Evolutionary conservation across 1,139 yeast species (phyloP).

Genomic region (Wickerhamomyces sp.): DNA sequence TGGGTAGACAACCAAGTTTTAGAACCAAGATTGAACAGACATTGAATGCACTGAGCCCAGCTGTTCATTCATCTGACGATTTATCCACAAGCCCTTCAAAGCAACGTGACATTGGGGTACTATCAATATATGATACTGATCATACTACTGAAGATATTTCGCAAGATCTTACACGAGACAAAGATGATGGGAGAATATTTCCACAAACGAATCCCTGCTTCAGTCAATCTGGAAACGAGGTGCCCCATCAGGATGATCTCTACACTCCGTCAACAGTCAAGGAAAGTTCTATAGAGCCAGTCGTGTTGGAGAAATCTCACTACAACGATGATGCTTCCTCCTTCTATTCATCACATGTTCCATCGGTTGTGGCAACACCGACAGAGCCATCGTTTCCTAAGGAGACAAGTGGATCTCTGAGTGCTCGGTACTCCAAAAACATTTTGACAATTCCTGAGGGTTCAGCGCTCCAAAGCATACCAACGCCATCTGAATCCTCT

Average conservation of each 20-base stretch:
- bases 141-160: background rate
- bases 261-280: background rate
- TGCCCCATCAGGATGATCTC: background rate
- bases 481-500: conserved; percentile 6
- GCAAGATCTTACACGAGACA: background rate
- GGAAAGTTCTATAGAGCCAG: background rate
- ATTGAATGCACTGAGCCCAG: conserved; percentile 17
- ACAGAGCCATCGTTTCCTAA: conserved; percentile 10
- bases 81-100: background rate
- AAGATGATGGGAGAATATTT: background rate
- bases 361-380: conserved; percentile 16
- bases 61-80: conserved; percentile 11
- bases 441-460: conserved; percentile 9
- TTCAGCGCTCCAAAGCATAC: conserved; percentile 4
- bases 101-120: conserved; percentile 6
- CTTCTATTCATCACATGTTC: conserved; percentile 13
- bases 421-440: background rate
- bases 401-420: conserved; percentile 5
- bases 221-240: background rate
- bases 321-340: conserved; percentile 16
- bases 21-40: conserved; percentile 23
- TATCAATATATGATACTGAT: conserved; percentile 5
- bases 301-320: background rate
- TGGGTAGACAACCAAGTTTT: conserved; percentile 19
- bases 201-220: background rate